phyloP scores from a whole-genome alignment of 2,329 filamentous ascomycete genomes.

The Drechslera avenae region DNA sequence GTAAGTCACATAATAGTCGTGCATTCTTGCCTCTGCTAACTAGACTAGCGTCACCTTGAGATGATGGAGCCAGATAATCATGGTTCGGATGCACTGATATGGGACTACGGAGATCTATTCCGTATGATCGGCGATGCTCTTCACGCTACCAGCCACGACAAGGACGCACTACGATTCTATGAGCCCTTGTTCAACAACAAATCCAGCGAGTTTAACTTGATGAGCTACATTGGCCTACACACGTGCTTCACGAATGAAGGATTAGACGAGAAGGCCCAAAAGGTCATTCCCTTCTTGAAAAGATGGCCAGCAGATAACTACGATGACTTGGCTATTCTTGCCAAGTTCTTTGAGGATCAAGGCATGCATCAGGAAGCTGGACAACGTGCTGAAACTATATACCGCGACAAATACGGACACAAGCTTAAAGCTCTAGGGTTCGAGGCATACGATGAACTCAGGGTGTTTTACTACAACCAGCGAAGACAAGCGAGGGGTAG shows the following conservation, averaged over 20 bases:
- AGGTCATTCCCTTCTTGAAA: conserved; percentile 75
- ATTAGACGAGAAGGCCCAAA: conserved; percentile 71
- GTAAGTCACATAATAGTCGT: conserved; percentile 64
- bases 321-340: conserved; percentile 77
- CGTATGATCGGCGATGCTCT: conserved; percentile 70
- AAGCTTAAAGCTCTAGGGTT: conserved; percentile 53
- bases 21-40: conserved; percentile 35
- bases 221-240: conserved; percentile 47
- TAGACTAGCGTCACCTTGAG: conserved; percentile 54
- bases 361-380: conserved; percentile 62
- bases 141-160: conserved; percentile 55
- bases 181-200: conserved; percentile 50
- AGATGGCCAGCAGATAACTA: conserved; percentile 73
- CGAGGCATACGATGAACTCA: conserved; percentile 36
- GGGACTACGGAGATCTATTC: conserved; percentile 78
- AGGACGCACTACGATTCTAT: conserved; percentile 65
- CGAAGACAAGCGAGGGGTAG: conserved; percentile 37
- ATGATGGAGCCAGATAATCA: conserved; percentile 70
- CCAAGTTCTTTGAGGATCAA: conserved; percentile 78
- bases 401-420: conserved; percentile 63
- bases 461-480: conserved; percentile 31
- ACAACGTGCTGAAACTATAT: conserved; percentile 66
- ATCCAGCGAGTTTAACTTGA: conserved; percentile 33
- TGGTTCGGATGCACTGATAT: conserved; percentile 57
- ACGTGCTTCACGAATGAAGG: conserved; percentile 70